Evolutionary conservation across 2,329 filamentous ascomycete species (phyloP).

Genomic region (Dothidotthia symphoricarpi): DNA sequence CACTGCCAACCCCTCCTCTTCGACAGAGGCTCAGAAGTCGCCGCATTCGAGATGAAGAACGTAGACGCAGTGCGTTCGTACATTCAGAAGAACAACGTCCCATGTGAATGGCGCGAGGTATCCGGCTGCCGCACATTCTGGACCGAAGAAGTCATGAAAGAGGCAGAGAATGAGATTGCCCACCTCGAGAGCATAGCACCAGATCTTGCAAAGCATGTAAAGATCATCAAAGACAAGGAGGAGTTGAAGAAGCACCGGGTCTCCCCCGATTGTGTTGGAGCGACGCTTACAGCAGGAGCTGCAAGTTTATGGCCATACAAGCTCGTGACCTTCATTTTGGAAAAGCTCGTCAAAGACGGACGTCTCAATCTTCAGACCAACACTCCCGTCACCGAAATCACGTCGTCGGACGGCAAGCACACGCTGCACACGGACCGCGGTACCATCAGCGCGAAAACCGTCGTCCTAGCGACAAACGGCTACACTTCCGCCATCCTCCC

Average conservation of each 20-base stretch:
- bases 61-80: conserved; percentile 60
- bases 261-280: conserved; percentile 55
- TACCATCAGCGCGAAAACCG: conserved; percentile 58
- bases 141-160: conserved; percentile 54
- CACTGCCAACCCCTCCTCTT: conserved; percentile 76
- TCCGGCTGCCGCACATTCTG: conserved; percentile 65
- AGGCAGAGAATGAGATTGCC: conserved; percentile 53
- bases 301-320: conserved; percentile 82
- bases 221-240: conserved; percentile 42
- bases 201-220: conserved; percentile 52
- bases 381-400: conserved; percentile 58
- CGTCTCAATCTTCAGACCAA: conserved; percentile 72
- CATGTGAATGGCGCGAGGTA: conserved; percentile 67
- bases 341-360: conserved; percentile 52
- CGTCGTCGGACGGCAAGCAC: conserved; percentile 48
- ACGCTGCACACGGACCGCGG: conserved; percentile 67
- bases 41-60: conserved; percentile 70
- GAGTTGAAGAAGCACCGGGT: conserved; percentile 54
- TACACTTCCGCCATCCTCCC: conserved; percentile 78
- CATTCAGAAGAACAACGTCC: conserved; percentile 57
- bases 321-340: conserved; percentile 69
- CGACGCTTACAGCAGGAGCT: conserved; percentile 63
- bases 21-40: conserved; percentile 58
- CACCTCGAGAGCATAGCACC: conserved; percentile 54
- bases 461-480: conserved; percentile 79